Evolutionary conservation across 805 yeast genomes (phyloP).

Genomic region (Hermanozyma aechmeae): DNA sequence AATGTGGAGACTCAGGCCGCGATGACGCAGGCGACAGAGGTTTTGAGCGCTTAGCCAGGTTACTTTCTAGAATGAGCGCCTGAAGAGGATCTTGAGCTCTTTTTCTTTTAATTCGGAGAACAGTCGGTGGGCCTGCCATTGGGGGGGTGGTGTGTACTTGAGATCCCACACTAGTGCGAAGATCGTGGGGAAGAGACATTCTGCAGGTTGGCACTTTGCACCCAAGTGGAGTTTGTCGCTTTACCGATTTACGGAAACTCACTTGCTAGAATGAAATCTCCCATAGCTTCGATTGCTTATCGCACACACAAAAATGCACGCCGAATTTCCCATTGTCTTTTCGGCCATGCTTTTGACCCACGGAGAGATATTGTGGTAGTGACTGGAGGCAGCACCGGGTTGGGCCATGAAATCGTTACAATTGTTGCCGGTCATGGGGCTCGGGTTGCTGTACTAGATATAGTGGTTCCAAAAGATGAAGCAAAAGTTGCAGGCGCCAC

Average conservation of each 20-base stretch:
- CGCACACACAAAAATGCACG: slow-evolving; percentile 14
- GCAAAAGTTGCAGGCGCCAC: slow-evolving; percentile 29
- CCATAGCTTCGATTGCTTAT: slow-evolving; percentile 1
- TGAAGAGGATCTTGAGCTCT: slow-evolving; percentile 83
- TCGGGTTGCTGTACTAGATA: slow-evolving; percentile 59
- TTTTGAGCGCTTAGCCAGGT: slow-evolving; percentile 31
- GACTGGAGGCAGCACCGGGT: slow-evolving; percentile 80
- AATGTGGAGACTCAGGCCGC: slow-evolving; percentile 8
- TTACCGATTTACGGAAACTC: too few relatives aligned
- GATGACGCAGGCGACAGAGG: slow-evolving; percentile 26
- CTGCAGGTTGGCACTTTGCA: too few relatives aligned
- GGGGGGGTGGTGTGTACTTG: too few relatives aligned
- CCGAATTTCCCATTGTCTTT: slow-evolving; percentile 23
- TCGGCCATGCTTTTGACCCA: slow-evolving; percentile 48
- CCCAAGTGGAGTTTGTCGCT: too few relatives aligned
- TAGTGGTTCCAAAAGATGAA: slow-evolving; percentile 31
- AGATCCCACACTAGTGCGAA: too few relatives aligned
- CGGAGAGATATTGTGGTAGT: slow-evolving; percentile 54
- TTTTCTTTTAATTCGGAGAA: slow-evolving; percentile 78
- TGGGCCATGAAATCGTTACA: slow-evolving; percentile 58
- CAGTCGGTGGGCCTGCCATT: slow-evolving; percentile 36
- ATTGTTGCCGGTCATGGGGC: slow-evolving; percentile 35
- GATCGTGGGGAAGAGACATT: too few relatives aligned
- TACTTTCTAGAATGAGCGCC: slow-evolving; percentile 51
- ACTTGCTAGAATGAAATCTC: too few relatives aligned